These are phyloP conservation scores for Apiospora saccharicola DNA, from an alignment of 2,329 filamentous ascomycete genomes.

Conservation along the genomic window DNA sequence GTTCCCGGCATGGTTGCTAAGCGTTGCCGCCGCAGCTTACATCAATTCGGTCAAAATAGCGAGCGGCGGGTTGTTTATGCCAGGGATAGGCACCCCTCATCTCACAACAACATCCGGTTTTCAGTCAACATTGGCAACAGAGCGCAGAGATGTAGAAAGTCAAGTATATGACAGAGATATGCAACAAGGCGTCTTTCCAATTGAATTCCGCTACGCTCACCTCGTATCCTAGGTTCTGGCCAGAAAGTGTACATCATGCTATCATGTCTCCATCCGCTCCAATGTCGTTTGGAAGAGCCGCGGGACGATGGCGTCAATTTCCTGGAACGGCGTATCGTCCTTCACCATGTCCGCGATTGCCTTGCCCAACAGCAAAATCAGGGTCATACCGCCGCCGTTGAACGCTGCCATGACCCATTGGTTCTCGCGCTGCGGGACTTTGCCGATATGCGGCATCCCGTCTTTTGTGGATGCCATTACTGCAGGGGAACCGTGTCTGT, in stretches of 20 bases:
- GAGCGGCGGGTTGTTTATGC: too few relatives aligned
- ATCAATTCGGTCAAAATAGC: too few relatives aligned
- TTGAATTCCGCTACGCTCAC: neutral
- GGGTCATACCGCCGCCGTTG: slow-evolving; percentile 22
- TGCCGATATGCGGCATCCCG: slow-evolving; percentile 15
- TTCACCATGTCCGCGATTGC: slow-evolving; percentile 28
- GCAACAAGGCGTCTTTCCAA: neutral
- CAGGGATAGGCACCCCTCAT: neutral
- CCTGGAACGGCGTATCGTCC: slow-evolving; percentile 24
- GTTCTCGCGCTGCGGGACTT: slow-evolving; percentile 1
- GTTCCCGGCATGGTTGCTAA: neutral
- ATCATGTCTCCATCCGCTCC: slow-evolving; percentile 21
- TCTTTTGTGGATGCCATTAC: slow-evolving; percentile 8
- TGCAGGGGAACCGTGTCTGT: neutral
- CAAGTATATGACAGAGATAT: neutral
- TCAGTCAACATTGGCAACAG: neutral
- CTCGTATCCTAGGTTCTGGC: neutral
- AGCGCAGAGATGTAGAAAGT: neutral
- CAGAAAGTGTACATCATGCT: neutral
- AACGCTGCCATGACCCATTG: slow-evolving; percentile 6
- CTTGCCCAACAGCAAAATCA: slow-evolving; percentile 27
- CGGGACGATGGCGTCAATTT: slow-evolving; percentile 25
- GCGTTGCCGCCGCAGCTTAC: too few relatives aligned
- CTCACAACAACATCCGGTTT: neutral
- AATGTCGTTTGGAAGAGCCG: slow-evolving; percentile 28